Evolutionary conservation across 2,329 filamentous ascomycete species (phyloP), one percentile per base, ranked within the genome.

Genomic region (Leptographium wingfieldii): DNA sequence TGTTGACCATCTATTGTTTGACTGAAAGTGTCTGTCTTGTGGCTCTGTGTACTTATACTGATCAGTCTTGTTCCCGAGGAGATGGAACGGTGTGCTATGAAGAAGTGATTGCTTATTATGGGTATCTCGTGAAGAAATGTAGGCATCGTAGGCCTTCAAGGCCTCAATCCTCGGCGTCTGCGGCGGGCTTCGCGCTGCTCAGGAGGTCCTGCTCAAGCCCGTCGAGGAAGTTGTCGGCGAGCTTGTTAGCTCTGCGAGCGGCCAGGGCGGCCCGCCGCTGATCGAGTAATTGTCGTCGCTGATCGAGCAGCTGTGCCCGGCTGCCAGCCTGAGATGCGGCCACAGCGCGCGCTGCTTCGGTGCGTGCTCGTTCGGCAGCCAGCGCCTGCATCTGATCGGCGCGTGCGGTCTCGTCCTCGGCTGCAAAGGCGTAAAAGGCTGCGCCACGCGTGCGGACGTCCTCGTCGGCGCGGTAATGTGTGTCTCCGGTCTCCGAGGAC

Each of bases 401-500:
- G 68, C 85, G 77, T 64, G 78, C 76, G 65, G 81, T 84, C 68
- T 87, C 85, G 71, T 95, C 84, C 70, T 95, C 87, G 65, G 81
- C 82, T 61, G 86, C 90, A 70, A 99, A 97, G 60, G 87, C 85
- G 75, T 91, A 96, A 73, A 97, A 99, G 0, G 89, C 94, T 0
- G 88, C 89, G 4, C 94, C 94, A 67, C 94, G 92, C 53, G 84
- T 90, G 62, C 94, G 79, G 56, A 96, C 84, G 78, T 99, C 94
- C 62, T 80, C 80, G 62, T 82, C 81, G 1, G 90, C 90, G 70
- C 96, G 88, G 73, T 97, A 99, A 73, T 97, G 92, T 67, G 80
- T 78, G 66, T 86, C 19, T 7, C n/a, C 14, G n/a, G 12, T 57
- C 3, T 31, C 38, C 22, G 22, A 22, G 22, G 22, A 22, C 22